These are phyloP conservation scores for Miscanthus lutarioriparius DNA, from an alignment of 176 grass and related monocot species.

Conservation along the genomic window DNA sequence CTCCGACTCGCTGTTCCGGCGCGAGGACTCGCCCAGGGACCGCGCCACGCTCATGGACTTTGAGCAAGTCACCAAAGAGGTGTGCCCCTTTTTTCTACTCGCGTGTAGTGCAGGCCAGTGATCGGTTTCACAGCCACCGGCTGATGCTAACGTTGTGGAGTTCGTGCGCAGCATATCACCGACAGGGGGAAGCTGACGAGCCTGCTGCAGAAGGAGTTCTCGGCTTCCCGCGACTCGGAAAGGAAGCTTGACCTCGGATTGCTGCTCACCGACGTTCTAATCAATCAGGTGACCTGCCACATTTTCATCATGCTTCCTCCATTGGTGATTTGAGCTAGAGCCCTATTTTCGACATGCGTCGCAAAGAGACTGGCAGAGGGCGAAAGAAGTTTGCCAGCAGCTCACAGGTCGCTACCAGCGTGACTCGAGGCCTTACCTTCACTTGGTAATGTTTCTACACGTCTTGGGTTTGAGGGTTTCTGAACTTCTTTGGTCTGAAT, in stretches of 20 bases:
- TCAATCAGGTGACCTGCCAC: slow-evolving; percentile 49
- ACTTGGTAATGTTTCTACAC: slow-evolving; percentile 43
- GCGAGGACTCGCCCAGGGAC: slow-evolving; percentile 41
- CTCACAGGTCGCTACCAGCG: slow-evolving; percentile 28
- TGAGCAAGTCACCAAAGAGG: slow-evolving; percentile 68
- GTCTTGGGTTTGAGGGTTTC: no score
- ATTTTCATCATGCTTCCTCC: not conserved
- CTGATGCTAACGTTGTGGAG: not conserved
- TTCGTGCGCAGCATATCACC: slow-evolving; percentile 15
- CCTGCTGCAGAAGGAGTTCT: slow-evolving; percentile 47
- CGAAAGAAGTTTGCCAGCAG: slow-evolving; percentile 47
- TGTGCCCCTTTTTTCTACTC: not conserved
- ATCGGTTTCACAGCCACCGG: not conserved
- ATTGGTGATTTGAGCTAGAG: not conserved
- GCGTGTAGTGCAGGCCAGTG: not conserved
- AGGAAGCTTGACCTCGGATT: slow-evolving; percentile 46
- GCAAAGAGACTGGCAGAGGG: slow-evolving; percentile 64
- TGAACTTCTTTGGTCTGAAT: not conserved
- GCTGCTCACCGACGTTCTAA: slow-evolving; percentile 52
- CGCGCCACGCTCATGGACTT: slow-evolving; percentile 58
- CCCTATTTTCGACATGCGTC: not conserved
- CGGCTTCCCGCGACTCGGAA: not conserved
- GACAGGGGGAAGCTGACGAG: slow-evolving; percentile 40
- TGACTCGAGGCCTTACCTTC: slow-evolving; percentile 58
- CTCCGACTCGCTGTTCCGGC: slow-evolving; percentile 54